Base-by-base conservation (phyloP, 257 asterid species). In the Fraxinus cuspidata region DNA sequence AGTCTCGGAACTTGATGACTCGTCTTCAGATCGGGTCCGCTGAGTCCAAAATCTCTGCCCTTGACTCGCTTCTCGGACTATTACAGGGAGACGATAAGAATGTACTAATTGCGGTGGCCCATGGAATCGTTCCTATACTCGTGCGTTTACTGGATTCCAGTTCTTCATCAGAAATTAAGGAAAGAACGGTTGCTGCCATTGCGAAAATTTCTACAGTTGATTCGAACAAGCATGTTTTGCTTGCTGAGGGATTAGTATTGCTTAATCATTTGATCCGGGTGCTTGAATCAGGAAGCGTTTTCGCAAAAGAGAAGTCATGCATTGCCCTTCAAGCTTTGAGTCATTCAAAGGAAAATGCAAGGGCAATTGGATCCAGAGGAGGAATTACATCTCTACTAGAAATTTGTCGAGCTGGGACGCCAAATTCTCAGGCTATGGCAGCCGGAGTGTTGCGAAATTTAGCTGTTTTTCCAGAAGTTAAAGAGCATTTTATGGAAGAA, bases 331-430 rank as follows among this genome's bases (percentile, higher is more conserved):
- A 66, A 37, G 91, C 86, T 1, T 31, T 95, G 76, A 90, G 97
- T 63, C 86, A 84, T 74, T 84, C 94, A 0, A 93, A 91, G 90
- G 99, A 95, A 64, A 95, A 90, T 51, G 97, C 98, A 0, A 87
- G 96, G 87, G 97, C 98, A 29, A 88, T 95, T 38, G 96, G 88
- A n/a, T 93, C 96, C 68, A 79, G 99, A 80, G 97, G 99, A n/a
- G 99, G 98, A 37, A 82, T 95, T 81, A 89, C 96, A 1, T 86
- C 97, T 2, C 74, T 95, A 78, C 38, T 95, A 38, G 96, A 91
- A 42, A 86, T 95, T 77, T 95, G 99, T 32, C 86, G 84, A 76
- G 77, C 78, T 37, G 99, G 99, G 8, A 93, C 98, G 0, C 98
- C 97, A 0, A 86, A 77, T 86, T 95, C 97, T 6, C 99, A 95